Conservation (phyloP, 2,329 filamentous ascomycete genomes). For the Cladosporium sp. region DNA sequence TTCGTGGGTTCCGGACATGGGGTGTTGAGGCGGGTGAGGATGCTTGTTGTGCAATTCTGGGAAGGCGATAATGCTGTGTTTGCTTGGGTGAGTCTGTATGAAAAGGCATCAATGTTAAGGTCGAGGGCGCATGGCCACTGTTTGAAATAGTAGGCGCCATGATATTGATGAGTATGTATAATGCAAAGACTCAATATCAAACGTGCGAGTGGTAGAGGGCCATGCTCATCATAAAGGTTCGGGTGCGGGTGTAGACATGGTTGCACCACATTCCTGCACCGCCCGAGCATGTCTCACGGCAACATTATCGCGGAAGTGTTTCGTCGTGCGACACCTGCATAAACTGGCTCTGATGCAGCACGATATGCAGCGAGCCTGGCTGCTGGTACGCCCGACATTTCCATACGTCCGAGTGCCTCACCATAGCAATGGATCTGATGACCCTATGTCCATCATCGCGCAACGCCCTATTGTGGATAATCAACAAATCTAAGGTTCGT, state of each 20-base stretch:
- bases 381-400: background rate
- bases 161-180: background rate
- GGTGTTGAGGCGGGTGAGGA: background rate
- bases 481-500: background rate
- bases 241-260: background rate
- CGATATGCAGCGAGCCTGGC: background rate
- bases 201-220: background rate
- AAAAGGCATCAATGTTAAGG: constrained; percentile 1
- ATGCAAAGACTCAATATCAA: background rate
- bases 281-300: background rate
- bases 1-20: background rate
- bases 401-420: background rate
- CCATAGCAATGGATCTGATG: background rate
- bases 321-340: background rate
- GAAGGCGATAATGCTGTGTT: background rate
- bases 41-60: background rate
- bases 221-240: background rate
- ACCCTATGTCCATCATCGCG: background rate
- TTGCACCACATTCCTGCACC: constrained; percentile 2
- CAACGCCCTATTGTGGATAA: background rate
- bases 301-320: background rate
- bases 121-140: background rate
- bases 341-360: background rate
- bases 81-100: background rate
- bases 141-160: background rate